Evolutionary conservation across 768 basidiomycete species (phyloP), one percentile per base, ranked within the genome.

Genomic region (Leucogyrophana mollusca): DNA sequence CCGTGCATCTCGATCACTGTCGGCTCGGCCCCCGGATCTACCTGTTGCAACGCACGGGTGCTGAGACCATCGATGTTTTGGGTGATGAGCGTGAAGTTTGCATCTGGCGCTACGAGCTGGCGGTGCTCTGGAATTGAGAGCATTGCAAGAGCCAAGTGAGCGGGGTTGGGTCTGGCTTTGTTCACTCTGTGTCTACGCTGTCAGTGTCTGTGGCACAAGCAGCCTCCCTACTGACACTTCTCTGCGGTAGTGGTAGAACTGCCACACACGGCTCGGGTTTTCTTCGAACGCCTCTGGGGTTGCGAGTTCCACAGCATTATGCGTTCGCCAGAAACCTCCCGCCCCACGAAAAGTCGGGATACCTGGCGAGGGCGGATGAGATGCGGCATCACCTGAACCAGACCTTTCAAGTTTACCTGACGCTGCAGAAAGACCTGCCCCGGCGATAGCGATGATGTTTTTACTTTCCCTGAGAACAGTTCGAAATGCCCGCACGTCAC

Each of bases 241-340:
- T 44, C 82, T 66, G n/a, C 82, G 67, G 46, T 79, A 77, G 51
- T 84, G 82, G 52, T 83, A 85, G 55, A 84, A 84, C 23, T 84
- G 78, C 82, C 81, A 83, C 3, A 78, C 74, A 3, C 71, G 61
- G 13, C 72, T 73, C 0, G 79, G 81, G 43, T 78, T 67, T 17
- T 64, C 51, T 2, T 50, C 37, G 59, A 83, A 85, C 1, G 72
- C 77, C 50, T 77, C 66, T 0, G 77, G 80, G 10, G 77, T 79
- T 4, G 80, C 80, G 8, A 83, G 69, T 34, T 65, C 64, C 45
- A 69, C 73, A 0, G 78, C 74, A 41, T 78, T 65, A 52, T 76
- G 75, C 36, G 67, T 73, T 40, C 74, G 59, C 78, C 79, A 80
- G 49, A 78, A 50, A 9, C 77, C 78, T 16, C 77, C 78, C 13